phyloP scores from a whole-genome alignment of 1,139 yeast genomes.

The Sugiyamaella japonica region DNA sequence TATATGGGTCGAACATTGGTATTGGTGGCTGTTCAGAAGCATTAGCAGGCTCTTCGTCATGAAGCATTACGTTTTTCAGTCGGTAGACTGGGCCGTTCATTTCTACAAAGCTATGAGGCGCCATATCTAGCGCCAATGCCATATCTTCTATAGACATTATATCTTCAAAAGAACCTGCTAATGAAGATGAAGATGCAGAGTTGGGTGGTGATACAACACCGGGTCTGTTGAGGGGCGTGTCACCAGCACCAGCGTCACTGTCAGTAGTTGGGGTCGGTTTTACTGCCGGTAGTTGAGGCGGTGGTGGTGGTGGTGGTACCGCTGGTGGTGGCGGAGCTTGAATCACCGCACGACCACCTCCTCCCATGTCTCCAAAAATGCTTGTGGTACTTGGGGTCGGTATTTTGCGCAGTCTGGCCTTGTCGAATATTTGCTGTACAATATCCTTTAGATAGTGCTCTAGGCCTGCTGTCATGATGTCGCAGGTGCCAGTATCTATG shows the following conservation, averaged over 20 bases:
- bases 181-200: constrained; percentile 6
- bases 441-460: constrained; percentile 76
- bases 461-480: constrained; percentile 73
- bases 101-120: constrained; percentile 40
- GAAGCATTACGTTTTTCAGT: constrained; percentile 37
- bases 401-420: constrained; percentile 20
- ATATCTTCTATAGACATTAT: constrained; percentile 39
- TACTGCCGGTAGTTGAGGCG: background rate
- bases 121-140: constrained; percentile 35
- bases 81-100: constrained; percentile 38
- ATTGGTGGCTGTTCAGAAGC: constrained; percentile 6
- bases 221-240: background rate
- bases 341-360: background rate
- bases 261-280: background rate
- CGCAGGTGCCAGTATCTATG: constrained; percentile 69
- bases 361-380: background rate
- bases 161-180: constrained; percentile 26
- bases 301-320: background rate
- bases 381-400: constrained; percentile 2
- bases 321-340: background rate
- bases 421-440: constrained; percentile 71
- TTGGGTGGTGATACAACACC: background rate
- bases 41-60: constrained; percentile 31
- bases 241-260: background rate
- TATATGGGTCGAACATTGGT: constrained; percentile 6